phyloP scores from a whole-genome alignment of 441 rosid genomes.

The Gossypium laxum region DNA sequence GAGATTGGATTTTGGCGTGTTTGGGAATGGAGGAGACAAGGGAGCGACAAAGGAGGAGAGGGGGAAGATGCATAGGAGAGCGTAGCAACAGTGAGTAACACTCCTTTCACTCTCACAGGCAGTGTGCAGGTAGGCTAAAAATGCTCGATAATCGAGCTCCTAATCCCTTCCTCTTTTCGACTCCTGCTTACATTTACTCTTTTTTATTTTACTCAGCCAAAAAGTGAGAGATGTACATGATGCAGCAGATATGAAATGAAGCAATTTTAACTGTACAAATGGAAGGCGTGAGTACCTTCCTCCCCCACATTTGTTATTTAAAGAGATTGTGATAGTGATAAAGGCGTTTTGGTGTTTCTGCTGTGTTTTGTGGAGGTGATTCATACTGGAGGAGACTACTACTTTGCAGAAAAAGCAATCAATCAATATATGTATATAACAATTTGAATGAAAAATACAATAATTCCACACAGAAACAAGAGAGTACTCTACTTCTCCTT shows the following conservation, averaged over 20 bases:
- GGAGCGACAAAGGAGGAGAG: constrained; percentile 25
- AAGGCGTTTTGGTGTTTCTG: constrained; percentile 9
- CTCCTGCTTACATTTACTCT: constrained; percentile 21
- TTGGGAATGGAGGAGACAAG: constrained; percentile 32
- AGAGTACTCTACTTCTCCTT: not conserved
- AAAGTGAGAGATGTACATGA: constrained; percentile 16
- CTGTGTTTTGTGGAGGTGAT: not conserved
- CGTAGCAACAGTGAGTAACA: constrained; percentile 19
- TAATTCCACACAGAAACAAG: not conserved
- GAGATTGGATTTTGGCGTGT: constrained; percentile 16
- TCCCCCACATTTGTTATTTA: constrained; percentile 29
- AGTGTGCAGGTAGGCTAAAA: not conserved
- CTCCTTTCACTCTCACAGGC: constrained; percentile 9
- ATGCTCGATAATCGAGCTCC: constrained; percentile 28
- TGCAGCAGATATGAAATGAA: constrained; percentile 22
- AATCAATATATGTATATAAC: not conserved
- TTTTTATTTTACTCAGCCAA: constrained; percentile 11
- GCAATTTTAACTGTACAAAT: constrained; percentile 30
- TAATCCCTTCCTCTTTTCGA: constrained; percentile 11
- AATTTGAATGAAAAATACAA: not conserved
- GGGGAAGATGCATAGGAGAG: constrained; percentile 17
- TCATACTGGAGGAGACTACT: not conserved
- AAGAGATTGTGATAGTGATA: constrained; percentile 23
- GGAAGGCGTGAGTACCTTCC: constrained; percentile 27
- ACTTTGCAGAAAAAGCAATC: constrained; percentile 13